Conservation (phyloP, 2,329 filamentous ascomycete species). For the Trichoderma simmonsii region DNA sequence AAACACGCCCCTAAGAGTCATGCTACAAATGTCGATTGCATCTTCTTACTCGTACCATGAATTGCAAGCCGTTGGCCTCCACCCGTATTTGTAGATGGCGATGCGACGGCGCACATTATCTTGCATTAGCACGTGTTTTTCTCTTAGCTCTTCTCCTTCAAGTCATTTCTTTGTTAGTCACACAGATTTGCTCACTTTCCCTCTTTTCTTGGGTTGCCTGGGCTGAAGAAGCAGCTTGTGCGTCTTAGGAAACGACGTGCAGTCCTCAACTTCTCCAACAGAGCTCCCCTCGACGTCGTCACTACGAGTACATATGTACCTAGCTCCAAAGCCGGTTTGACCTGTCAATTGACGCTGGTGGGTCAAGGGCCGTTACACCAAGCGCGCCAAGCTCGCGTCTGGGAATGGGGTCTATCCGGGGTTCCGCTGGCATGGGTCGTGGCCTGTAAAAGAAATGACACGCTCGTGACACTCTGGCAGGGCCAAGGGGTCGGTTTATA, state of each 20-base stretch:
- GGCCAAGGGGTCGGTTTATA: neutral
- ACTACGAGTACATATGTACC: neutral
- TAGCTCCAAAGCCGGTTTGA: neutral
- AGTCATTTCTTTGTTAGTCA: neutral
- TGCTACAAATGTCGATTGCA: neutral
- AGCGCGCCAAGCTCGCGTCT: conserved; percentile 7
- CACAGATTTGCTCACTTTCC: neutral
- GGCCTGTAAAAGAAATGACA: conserved; percentile 7
- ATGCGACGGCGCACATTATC: neutral
- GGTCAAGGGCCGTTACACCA: neutral
- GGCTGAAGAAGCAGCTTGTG: neutral
- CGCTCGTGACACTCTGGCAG: conserved; percentile 5
- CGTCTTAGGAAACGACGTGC: neutral
- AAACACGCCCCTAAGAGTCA: neutral
- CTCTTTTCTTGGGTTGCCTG: neutral
- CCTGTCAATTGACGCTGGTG: conserved; percentile 13
- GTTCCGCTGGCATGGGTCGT: neutral
- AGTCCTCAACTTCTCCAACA: neutral
- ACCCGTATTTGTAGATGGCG: neutral
- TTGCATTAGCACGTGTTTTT: neutral
- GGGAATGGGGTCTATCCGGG: conserved; percentile 3
- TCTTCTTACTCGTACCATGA: neutral
- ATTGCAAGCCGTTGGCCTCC: neutral
- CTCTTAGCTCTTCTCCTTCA: neutral
- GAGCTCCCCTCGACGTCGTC: neutral